Evolutionary conservation across 805 yeast species (phyloP), one percentile per base, ranked within the genome.

Genomic region (Metschnikowia kofuensis): DNA sequence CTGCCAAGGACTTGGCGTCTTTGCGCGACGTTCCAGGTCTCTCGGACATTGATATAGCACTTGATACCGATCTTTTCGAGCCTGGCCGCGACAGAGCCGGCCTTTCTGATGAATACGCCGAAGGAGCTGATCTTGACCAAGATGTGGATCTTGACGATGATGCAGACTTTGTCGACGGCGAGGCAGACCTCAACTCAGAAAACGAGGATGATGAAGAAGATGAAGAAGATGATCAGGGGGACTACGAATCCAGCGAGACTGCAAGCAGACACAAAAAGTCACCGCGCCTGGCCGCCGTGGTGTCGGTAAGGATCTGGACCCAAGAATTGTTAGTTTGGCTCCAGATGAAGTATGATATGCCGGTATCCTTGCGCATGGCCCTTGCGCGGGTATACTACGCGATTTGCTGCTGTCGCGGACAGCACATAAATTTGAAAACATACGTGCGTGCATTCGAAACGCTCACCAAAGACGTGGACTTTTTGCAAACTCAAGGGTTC

Each of bases 261-360:
- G 70, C 75, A 54, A 73, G 40, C 67, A 84, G 84, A 41, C 83
- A 85, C 50, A 83, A 82, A 54, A 76, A 82, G 9, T 75, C 84
- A 1, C 81, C 86, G 2, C 76, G 78, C 55, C 81, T 89, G 0
- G 86, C 94, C 0, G 81, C 94, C 0, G 84, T 88, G 7, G 82
- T 87, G 7, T 78, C 84, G 40, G 85, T 89, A 7, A 77, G 84
- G 45, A 87, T 85, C 50, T 91, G 97, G 96, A 85, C 97, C 0
- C 83, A 85, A 46, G 97, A 90, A 63, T 74, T 92, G 53, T 78
- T 81, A 44, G 84, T 85, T 37, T 85, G 96, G 79, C 64, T 89
- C 46, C 79, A 79, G 57, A 84, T 86, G 82, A 87, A 88, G 58
- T 82, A 86, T 58, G 86, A 85, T 45, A 76, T 92, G 70, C 97